These are phyloP conservation scores for Cytospora mali DNA, from an alignment of 2,329 filamentous ascomycete species.

Conservation along the genomic window DNA sequence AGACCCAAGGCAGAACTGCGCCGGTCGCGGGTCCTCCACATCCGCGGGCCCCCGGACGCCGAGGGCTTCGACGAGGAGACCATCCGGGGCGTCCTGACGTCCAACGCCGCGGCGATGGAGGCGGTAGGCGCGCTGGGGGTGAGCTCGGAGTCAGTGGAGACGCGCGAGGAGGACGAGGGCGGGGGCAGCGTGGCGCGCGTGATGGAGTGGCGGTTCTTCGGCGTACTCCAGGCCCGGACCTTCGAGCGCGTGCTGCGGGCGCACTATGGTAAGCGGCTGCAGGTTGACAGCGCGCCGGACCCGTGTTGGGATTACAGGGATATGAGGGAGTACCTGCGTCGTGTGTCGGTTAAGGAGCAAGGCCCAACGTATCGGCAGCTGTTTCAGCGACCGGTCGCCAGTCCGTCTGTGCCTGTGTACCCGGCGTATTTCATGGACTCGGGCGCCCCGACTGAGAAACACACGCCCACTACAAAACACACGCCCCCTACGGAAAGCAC, in stretches of 20 bases:
- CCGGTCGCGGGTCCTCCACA: slow-evolving; percentile 2
- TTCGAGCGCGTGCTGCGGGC: background rate
- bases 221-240: background rate
- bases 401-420: background rate
- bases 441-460: background rate
- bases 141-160: background rate
- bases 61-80: background rate
- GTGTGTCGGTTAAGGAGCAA: background rate
- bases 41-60: background rate
- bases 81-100: background rate
- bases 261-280: background rate
- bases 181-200: background rate
- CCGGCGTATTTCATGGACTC: background rate
- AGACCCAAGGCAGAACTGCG: background rate
- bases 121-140: background rate
- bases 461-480: background rate
- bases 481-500: too few relatives aligned
- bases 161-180: background rate
- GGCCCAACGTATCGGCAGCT: too few relatives aligned
- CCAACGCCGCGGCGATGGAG: background rate
- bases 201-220: slow-evolving; percentile 14
- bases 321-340: background rate
- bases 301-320: slow-evolving; percentile 11
- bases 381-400: background rate
- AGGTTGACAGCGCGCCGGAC: slow-evolving; percentile 1